phyloP scores from a whole-genome alignment of 2,329 filamentous ascomycete species.

The Cyphellophora attinorum region DNA sequence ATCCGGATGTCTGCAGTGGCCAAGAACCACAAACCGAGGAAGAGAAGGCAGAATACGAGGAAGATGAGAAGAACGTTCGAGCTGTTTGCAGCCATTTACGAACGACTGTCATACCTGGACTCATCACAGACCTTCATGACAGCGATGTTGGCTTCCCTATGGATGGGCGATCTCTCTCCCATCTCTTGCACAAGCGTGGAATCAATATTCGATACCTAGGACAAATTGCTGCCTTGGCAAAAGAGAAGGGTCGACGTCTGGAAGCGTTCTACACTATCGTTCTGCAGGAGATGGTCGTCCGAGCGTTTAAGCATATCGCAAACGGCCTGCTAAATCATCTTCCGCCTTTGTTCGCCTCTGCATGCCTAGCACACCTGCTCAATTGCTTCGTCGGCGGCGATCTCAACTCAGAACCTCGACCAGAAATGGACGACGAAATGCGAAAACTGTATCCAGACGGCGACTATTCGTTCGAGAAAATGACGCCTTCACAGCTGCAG shows the following conservation, averaged over 20 bases:
- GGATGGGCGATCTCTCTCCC: conserved; percentile 87
- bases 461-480: conserved; percentile 69
- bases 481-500: conserved; percentile 64
- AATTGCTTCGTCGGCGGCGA: conserved; percentile 81
- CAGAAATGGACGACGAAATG: conserved; percentile 67
- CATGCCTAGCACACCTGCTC: conserved; percentile 75
- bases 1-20: conserved; percentile 91
- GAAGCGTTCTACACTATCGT: conserved; percentile 68
- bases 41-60: conserved; percentile 72
- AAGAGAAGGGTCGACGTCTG: conserved; percentile 59
- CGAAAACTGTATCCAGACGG: conserved; percentile 69
- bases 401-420: conserved; percentile 66
- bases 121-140: conserved; percentile 78
- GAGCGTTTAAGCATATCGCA: conserved; percentile 88
- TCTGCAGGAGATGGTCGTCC: conserved; percentile 86
- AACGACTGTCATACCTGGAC: conserved; percentile 67
- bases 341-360: conserved; percentile 67
- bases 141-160: conserved; percentile 96
- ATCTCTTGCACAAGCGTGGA: conserved; percentile 87
- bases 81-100: conserved; percentile 71
- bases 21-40: conserved; percentile 82
- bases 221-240: conserved; percentile 62
- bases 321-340: conserved; percentile 70
- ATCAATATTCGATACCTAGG: conserved; percentile 97
- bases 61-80: conserved; percentile 82